Base-by-base conservation (phyloP, 1,284 basidiomycete genomes). In the Ceratobasidium papillatum region DNA sequence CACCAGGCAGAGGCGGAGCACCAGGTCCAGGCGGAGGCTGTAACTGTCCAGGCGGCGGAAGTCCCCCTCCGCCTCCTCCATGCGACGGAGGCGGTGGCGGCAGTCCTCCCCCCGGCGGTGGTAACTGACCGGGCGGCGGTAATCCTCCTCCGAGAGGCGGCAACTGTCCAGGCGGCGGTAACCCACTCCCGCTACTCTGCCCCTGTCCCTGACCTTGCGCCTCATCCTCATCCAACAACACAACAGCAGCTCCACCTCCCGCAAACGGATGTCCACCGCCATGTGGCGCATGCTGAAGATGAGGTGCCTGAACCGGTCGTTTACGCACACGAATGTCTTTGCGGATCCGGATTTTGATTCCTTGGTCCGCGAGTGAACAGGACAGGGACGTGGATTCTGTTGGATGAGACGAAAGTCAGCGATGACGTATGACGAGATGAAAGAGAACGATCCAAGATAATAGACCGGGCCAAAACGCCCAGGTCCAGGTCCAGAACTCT, bases 301-400 rank as follows among this genome's bases (percentile, higher is more conserved):
- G 58, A 30, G 64, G 68, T n/a, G 66, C 61, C 52, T 75, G 74
- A 19, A 86, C 83, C 0, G 88, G 87, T 12, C 89, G 85, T 80
- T 94, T 94, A 76, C 93, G 87, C 30, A 92, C 89, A 1, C 93
- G 89, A 51, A 94, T 94, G 78, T 95, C 94, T 81, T 95, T 95
- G 54, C 94, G 88, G 49, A 96, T 95, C 32, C 95, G 90, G 62
- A 97, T 95, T 82, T 96, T 96, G 81, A 96, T 93, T 3, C 95
- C 95, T 82, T 97, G 95, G 79, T 95, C 93, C 11, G 95, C 94
- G 74, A 97, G 87, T 0, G 92, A 92, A 78, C 91, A 93, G 1
- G 95, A 96, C 0, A 96, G 85, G 19, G 92, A 90, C 0, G 95
- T 96, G 0, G 94, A 94, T 82, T 95, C 94, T 94, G 81, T 47